A percentile compares a stretch with the other conserved stretches of the same genome.
Evolutionary conservation across 2,329 filamentous ascomycete genomes (phyloP).

Genomic region (Coniochaeta sp.): DNA sequence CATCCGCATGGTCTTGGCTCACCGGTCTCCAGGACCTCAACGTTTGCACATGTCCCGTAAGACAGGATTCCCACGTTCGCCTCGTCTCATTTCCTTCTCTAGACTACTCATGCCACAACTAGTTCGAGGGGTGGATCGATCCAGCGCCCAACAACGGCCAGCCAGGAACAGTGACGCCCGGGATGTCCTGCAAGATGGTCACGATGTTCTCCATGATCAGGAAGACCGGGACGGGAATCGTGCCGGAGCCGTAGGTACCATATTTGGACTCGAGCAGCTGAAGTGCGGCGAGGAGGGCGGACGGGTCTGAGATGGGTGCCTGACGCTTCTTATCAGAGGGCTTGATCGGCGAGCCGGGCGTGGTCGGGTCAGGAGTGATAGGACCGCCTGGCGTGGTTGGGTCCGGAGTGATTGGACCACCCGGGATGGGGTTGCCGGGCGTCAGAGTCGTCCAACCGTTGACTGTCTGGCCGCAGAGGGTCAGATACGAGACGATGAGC

Average conservation of each 20-base stretch:
- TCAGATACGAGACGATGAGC: slow-evolving; percentile 15
- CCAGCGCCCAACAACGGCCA: slow-evolving; percentile 16
- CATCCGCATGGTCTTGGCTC: neutral
- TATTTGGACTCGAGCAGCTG: slow-evolving; percentile 14
- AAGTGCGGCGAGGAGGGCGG: slow-evolving; percentile 12
- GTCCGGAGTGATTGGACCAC: slow-evolving; percentile 22
- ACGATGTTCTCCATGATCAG: slow-evolving; percentile 17
- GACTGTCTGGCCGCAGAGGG: slow-evolving; percentile 14
- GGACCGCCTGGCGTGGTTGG: slow-evolving; percentile 16
- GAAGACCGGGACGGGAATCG: slow-evolving; percentile 13
- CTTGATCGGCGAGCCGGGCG: slow-evolving; percentile 9
- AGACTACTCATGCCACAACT: neutral
- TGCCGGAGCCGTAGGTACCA: slow-evolving; percentile 11
- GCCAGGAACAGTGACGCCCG: slow-evolving; percentile 13
- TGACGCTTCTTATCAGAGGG: slow-evolving; percentile 5
- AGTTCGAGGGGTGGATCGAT: slow-evolving; percentile 10
- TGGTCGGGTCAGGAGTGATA: slow-evolving; percentile 16
- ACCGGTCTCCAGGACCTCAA: neutral
- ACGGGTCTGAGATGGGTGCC: slow-evolving; percentile 4
- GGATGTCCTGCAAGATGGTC: slow-evolving; percentile 14
- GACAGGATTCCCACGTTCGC: neutral
- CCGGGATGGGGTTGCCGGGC: slow-evolving; percentile 18
- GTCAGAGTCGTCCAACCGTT: slow-evolving; percentile 15
- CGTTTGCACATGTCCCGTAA: neutral
- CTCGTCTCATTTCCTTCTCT: neutral